These are phyloP conservation scores for Plectosphaerella plurivora DNA, from an alignment of 2,329 filamentous ascomycete genomes.

Conservation along the genomic window DNA sequence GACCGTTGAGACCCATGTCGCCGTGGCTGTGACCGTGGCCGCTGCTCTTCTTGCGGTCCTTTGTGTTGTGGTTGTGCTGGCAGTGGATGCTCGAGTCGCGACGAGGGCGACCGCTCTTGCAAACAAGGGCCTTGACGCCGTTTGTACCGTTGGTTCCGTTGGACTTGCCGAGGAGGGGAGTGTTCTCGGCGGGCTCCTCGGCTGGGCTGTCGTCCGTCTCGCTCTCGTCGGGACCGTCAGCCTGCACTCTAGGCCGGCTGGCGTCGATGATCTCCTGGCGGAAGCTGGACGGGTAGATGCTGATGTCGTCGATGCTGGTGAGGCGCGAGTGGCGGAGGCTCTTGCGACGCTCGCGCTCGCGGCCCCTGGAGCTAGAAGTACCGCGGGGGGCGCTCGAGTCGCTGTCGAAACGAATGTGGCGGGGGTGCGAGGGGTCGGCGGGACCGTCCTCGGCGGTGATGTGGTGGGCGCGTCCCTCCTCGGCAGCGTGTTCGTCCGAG, in stretches of 20 bases:
- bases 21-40: constrained; percentile 72
- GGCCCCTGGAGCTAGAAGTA: constrained; percentile 28
- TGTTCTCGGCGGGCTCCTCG: constrained; percentile 39
- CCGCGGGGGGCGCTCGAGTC: constrained; percentile 22
- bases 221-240: constrained; percentile 45
- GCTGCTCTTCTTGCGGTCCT: constrained; percentile 60
- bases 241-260: constrained; percentile 45
- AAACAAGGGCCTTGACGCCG: constrained; percentile 2
- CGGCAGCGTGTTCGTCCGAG: constrained; percentile 36
- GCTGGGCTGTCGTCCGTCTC: constrained; percentile 44
- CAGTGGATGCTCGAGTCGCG: constrained; percentile 55
- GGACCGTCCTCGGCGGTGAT: constrained; percentile 46
- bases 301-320: constrained; percentile 66
- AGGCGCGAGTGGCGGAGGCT: constrained; percentile 53
- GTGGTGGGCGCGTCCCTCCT: constrained; percentile 45
- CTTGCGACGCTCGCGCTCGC: constrained; percentile 35
- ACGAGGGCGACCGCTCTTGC: constrained; percentile 14
- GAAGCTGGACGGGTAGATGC: constrained; percentile 85
- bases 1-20: constrained; percentile 93
- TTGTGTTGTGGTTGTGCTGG: constrained; percentile 69
- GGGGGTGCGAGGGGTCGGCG: constrained; percentile 25
- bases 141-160: constrained; percentile 18
- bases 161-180: constrained; percentile 40
- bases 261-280: constrained; percentile 88
- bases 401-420: constrained; percentile 36